These are phyloP conservation scores for Suillus ampliporus DNA, from an alignment of 768 basidiomycete species.

Conservation along the genomic window DNA sequence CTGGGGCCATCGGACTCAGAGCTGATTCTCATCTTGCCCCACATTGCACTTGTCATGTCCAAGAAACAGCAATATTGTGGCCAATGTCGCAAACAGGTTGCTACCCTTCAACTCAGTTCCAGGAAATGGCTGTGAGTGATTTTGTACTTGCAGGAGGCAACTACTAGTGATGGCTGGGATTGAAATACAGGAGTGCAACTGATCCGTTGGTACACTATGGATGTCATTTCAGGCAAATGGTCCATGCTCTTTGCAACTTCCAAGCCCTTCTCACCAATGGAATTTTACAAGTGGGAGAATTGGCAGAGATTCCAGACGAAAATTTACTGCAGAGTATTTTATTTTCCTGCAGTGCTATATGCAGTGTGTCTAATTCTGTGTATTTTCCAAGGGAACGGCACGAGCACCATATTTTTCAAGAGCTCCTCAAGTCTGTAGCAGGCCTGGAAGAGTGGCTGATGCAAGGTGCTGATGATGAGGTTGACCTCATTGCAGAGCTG, in stretches of 20 bases:
- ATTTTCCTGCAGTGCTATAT: neutral
- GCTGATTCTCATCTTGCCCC: no score
- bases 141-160: neutral
- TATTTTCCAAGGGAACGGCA: constrained; percentile 18
- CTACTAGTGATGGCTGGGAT: neutral
- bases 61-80: neutral
- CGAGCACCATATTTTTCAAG: constrained; percentile 20
- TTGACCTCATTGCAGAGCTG: constrained; percentile 22
- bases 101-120: constrained; percentile 19
- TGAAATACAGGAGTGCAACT: constrained; percentile 7
- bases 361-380: neutral
- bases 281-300: constrained; percentile 14
- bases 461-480: constrained; percentile 20
- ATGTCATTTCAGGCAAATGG: constrained; percentile 25
- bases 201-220: constrained; percentile 29
- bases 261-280: constrained; percentile 25
- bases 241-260: constrained; percentile 28
- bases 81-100: constrained; percentile 22
- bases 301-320: constrained; percentile 8
- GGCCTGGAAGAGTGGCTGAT: constrained; percentile 22
- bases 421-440: constrained; percentile 20
- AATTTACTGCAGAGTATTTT: constrained; percentile 1
- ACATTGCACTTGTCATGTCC: no score
- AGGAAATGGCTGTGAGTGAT: constrained; percentile 15
- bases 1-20: no score